Conservation (phyloP, 2,329 filamentous ascomycete species). For the Monilinia laxa region DNA sequence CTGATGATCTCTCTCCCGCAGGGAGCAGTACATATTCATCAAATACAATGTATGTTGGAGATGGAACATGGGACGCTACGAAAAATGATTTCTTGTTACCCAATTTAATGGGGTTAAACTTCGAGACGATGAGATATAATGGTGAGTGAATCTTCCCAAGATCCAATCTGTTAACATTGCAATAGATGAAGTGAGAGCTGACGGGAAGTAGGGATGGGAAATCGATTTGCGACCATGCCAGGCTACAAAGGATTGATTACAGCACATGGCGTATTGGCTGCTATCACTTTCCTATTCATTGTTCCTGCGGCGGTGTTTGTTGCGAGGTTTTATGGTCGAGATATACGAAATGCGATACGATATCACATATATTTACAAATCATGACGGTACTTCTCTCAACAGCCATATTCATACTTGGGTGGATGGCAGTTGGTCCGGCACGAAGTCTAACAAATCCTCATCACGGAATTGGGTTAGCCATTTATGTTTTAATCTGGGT, state of each 20-base stretch:
- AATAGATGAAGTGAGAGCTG: conserved; percentile 10
- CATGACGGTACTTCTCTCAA: conserved; percentile 64
- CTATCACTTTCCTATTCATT: conserved; percentile 71
- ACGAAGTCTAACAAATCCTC: conserved; percentile 73
- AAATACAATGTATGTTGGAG: conserved; percentile 72
- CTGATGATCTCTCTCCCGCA: conserved; percentile 49
- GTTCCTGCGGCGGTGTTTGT: conserved; percentile 72
- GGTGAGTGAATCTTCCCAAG: conserved; percentile 49
- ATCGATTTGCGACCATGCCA: conserved; percentile 67
- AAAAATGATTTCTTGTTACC: conserved; percentile 77
- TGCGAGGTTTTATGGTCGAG: conserved; percentile 67
- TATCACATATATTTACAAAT: conserved; percentile 75
- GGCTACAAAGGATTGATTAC: conserved; percentile 71
- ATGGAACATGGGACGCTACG: conserved; percentile 79
- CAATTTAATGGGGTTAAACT: conserved; percentile 73
- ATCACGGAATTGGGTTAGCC: conserved; percentile 80
- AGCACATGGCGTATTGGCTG: conserved; percentile 70
- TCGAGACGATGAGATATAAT: conserved; percentile 82
- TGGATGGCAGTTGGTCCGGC: conserved; percentile 75
- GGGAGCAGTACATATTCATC: conserved; percentile 73
- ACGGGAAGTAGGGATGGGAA: conserved; percentile 64
- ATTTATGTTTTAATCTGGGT: conserved; percentile 72
- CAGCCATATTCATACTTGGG: conserved; percentile 71
- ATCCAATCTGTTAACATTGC: conserved; percentile 25
- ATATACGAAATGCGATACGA: conserved; percentile 60